Base-by-base conservation (phyloP, 176 grass and related monocot genomes). In the Ensete glaucum region DNA sequence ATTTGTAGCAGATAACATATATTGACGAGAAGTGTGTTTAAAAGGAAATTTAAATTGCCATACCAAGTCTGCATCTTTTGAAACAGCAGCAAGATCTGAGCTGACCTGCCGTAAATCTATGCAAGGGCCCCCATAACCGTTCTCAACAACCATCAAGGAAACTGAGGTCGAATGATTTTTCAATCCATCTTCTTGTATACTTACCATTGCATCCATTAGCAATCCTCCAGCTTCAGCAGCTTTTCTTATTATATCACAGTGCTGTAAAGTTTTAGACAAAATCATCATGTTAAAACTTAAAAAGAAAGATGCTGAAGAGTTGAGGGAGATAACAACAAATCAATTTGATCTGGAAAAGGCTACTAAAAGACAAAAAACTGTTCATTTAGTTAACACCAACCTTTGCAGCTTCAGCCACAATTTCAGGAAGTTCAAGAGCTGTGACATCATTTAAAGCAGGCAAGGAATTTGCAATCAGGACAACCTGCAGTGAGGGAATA, bases 371-470 rank as follows among this genome's bases (percentile, higher is more conserved):
- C 9, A 26, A 15, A 55, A 19, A 20, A 53, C 19, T 54, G 12
- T 80, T 83, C 49, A 83, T 34, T 67, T 34, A 64, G 57, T 51
- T 50, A 54, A 77, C 21, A 22, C 76, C 29, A 56, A 91, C 88
- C 95, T 99, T 99, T 79, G 88, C 87, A 75, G 90, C 95, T 94
- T 99, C 95, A 66, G 90, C 95, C 67, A 99, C 87, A 77, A 99
- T 94, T 87, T 86, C 86, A 84, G 90, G 90, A 87, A 99, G 91
- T 82, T 91, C 88, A 91, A 86, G 86, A 55, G 90, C 88, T 7
- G 90, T 99, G 77, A 99, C 79, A 86, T 99, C 95, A 79, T 99
- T 99, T 78, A 99, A 82, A 86, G 86, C 90, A 1, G 90, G 84
- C 64, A 94, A 78, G 52, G 95, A 99, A 81, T 99, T 99, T 74